Evolutionary conservation across 1,284 basidiomycete species (phyloP).

Genomic region (Ceratobasidium sp.): DNA sequence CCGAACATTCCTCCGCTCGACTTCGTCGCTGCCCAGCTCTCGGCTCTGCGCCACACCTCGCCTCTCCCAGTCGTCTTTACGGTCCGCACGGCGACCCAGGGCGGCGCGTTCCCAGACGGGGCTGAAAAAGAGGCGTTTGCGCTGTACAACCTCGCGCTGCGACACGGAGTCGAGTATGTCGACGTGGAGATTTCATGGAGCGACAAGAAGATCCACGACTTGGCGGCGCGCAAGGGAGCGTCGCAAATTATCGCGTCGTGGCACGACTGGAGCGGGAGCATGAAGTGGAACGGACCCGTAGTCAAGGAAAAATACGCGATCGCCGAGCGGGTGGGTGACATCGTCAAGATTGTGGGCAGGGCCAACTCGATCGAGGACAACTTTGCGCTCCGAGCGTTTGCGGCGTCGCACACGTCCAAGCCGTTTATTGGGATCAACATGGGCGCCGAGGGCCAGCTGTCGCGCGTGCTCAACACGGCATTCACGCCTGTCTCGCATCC

Average conservation of each 20-base stretch:
- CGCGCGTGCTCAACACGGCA: conserved; percentile 85
- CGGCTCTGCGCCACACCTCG: conserved; percentile 80
- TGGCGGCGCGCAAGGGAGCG: conserved; percentile 73
- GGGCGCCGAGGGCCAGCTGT: conserved; percentile 88
- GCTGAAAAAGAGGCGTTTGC: conserved; percentile 79
- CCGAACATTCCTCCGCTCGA: conserved; percentile 72
- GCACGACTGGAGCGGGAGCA: conserved; percentile 90
- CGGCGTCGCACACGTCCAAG: conserved; percentile 62
- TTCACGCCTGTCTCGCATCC: conserved; percentile 93
- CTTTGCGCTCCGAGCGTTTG: conserved; percentile 80
- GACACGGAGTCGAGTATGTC: conserved; percentile 90
- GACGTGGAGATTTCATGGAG: conserved; percentile 90
- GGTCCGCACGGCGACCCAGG: conserved; percentile 87
- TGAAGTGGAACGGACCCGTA: conserved; percentile 81
- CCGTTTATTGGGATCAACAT: conserved; percentile 96
- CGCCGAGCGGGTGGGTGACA: conserved; percentile 79
- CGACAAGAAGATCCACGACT: conserved; percentile 67
- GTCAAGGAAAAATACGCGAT: conserved; percentile 76
- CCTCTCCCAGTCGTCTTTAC: conserved; percentile 92
- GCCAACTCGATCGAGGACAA: conserved; percentile 84
- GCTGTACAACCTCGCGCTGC: conserved; percentile 82
- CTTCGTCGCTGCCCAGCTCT: conserved; percentile 87
- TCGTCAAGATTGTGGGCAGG: conserved; percentile 92
- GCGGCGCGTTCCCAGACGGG: conserved; percentile 90
- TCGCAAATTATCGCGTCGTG: conserved; percentile 91